Conservation (phyloP, 1,139 yeast genomes). For the Yamadazyma sp. region DNA sequence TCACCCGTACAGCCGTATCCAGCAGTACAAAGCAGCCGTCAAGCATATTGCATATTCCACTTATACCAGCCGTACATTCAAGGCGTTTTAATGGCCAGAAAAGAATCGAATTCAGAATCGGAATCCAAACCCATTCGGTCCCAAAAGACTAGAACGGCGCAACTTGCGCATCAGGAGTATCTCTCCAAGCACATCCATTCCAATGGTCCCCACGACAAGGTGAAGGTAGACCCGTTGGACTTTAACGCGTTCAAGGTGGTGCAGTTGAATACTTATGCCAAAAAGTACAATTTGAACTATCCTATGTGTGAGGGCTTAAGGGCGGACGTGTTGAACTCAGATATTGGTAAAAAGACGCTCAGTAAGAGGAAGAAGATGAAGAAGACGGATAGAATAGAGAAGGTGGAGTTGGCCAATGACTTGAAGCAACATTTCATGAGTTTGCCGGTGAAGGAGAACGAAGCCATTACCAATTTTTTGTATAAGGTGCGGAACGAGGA, state of each 20-base stretch:
- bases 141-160: conserved; percentile 52
- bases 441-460: conserved; percentile 71
- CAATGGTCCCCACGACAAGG: conserved; percentile 60
- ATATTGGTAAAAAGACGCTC: conserved; percentile 64
- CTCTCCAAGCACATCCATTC: conserved; percentile 60
- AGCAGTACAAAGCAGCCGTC: too few relatives aligned
- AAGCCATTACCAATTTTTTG: conserved; percentile 73
- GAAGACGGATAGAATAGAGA: conserved; percentile 42
- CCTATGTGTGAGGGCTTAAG: conserved; percentile 56
- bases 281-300: conserved; percentile 46
- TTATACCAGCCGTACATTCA: too few relatives aligned
- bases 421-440: conserved; percentile 63
- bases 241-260: conserved; percentile 55
- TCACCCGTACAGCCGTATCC: too few relatives aligned
- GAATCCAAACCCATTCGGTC: conserved; percentile 45
- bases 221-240: conserved; percentile 55
- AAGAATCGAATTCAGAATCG: conserved; percentile 46
- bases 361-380: conserved; percentile 28
- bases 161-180: conserved; percentile 58
- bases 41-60: too few relatives aligned
- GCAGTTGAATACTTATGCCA: conserved; percentile 58
- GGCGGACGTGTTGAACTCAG: conserved; percentile 61
- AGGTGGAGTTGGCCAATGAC: conserved; percentile 52
- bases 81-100: conserved; percentile 26
- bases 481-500: conserved; percentile 72